Evolutionary conservation across 139 green algal genomes (phyloP), one percentile per base, ranked within the genome.

Genomic region (Chlamydomonas incerta): DNA sequence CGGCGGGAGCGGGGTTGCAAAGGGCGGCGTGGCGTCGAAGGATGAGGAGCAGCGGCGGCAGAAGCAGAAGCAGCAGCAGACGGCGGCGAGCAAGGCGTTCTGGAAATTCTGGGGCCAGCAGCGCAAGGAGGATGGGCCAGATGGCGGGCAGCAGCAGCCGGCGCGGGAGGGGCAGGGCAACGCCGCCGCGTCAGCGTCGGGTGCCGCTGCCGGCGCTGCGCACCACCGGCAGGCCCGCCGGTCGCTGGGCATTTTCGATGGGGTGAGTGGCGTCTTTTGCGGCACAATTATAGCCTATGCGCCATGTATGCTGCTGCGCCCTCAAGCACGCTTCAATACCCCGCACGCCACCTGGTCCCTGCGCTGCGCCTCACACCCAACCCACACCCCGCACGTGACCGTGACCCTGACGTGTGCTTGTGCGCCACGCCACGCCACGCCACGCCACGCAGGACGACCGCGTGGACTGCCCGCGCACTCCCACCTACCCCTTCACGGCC

Each of bases 401-500:
- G 13, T 58, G 52, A 13, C n/a, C n/a, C n/a, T n/a, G n/a, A n/a
- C n/a, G n/a, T n/a, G n/a, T n/a, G n/a, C n/a, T n/a, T n/a, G 20
- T 65, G 20, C 21, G 4, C 21, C 58, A 33, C 23, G 23, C 0
- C 60, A 31, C 23, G 24, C 24, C 24, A 26, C 14, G 13, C 60
- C 18, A n/a, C 60, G 3, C 1, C 1, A n/a, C 21, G n/a, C 77
- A 83, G 79, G 82, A 88, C 33, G 72, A 88, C 63, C 82, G 82
- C 6, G 55, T 83, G 31, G 82, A 81, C 62, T 88, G 82, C 63
- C 82, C 82, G 37, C 73, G 82, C 37, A 72, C 35, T 0, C 66
- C 60, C 10, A 81, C 62, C 15, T 93, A 86, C 74, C 90, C 90
- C 28, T 93, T 88, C 82, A 91, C 90, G 9, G 87, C 90, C 13